phyloP scores from a whole-genome alignment of 345 rosid genomes.

The Mallotus nudiflorus region DNA sequence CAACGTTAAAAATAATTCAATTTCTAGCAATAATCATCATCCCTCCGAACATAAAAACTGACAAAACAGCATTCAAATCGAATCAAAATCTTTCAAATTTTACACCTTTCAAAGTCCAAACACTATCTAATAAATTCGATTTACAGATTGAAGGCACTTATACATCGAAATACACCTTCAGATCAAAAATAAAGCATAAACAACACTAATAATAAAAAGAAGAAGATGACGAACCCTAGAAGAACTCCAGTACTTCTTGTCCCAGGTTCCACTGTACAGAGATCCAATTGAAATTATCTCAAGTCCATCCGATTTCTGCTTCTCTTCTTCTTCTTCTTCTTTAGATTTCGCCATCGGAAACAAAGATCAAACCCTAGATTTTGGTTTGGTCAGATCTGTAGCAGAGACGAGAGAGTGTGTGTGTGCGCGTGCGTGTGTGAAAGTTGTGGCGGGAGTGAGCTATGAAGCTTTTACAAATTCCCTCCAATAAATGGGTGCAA shows the following conservation, averaged over 20 bases:
- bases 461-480: not conserved
- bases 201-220: not conserved
- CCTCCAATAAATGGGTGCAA: not conserved
- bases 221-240: slow-evolving; percentile 69
- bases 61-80: too few relatives aligned
- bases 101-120: too few relatives aligned
- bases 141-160: too few relatives aligned
- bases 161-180: too few relatives aligned
- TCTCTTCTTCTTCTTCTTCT: slow-evolving; percentile 1
- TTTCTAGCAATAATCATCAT: too few relatives aligned
- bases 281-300: slow-evolving; percentile 78
- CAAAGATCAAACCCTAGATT: not conserved
- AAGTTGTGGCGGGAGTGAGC: slow-evolving; percentile 9
- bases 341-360: slow-evolving; percentile 16
- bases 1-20: too few relatives aligned
- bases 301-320: slow-evolving; percentile 43
- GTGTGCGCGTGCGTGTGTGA: too few relatives aligned
- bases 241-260: slow-evolving; percentile 93
- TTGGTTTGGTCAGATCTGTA: not conserved
- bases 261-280: slow-evolving; percentile 71
- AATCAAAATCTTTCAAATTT: too few relatives aligned
- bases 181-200: too few relatives aligned
- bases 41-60: too few relatives aligned
- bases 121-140: too few relatives aligned
- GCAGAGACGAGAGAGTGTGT: not conserved